Evolutionary conservation across 495 filamentous ascomycete species (phyloP), one percentile per base, ranked within the genome.

Genomic region (Talaromyces wortmannii): DNA sequence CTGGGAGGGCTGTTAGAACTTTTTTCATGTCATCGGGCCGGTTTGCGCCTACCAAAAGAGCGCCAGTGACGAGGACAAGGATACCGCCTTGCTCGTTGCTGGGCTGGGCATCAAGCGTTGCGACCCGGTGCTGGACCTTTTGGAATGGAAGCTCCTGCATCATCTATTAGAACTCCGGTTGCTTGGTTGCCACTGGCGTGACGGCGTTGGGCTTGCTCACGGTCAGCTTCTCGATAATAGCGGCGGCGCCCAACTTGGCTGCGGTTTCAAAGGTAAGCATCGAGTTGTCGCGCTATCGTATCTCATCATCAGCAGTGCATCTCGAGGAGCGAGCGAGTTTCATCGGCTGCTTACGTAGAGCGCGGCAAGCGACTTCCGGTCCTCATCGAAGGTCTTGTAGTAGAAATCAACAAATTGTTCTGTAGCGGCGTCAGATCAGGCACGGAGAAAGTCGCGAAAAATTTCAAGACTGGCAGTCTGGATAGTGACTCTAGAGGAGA

Each of bases 191-290:
- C 33, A 40, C 23, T 23, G 23, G 23, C 7, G 17, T 3, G 10
- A 23, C 12, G 31, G 32, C 31, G 11, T 6, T 42, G 17, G 51
- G 44, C 48, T 55, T 32, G 69, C 81, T 58, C 72, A 97, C 92
- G 44, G 60, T 61, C 53, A 96, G 77, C 79, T 97, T 96, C 64
- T 88, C 81, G 40, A 84, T 66, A 64, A 98, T 97, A 2, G 53
- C 59, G 1, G 18, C 56, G 4, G 72, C 67, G 56, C 92, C 92
- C 58, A 78, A 73, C 29, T 30, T n/a, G 12, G 83, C 76, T 31
- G 61, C 50, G 33, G 73, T 81, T 80, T 98, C 89, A 66, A 96
- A 97, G 29, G 92, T 97, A 77, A 97, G 78, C 87, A 95, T 95
- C 44, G 94, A 97, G 45, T 85, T 66, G 1, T 86, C 81, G 56